phyloP scores from a whole-genome alignment of 208 protist species.

The Strigomonas oncopelti region DNA sequence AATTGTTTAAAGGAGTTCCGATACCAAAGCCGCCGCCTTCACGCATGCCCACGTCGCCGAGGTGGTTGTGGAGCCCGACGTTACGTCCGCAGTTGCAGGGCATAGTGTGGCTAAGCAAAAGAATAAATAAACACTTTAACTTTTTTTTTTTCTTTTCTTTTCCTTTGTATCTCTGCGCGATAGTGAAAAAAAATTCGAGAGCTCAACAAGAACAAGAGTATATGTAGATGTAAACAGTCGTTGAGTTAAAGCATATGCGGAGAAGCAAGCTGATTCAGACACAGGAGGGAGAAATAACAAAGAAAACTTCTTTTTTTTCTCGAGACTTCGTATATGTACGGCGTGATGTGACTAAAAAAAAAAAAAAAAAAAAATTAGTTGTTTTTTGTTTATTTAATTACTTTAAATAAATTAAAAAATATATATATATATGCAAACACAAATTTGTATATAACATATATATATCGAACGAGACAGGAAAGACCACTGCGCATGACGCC shows the following conservation, averaged over 20 bases:
- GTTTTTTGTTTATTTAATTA: constrained; percentile 4
- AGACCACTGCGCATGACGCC: no score
- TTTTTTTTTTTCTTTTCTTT: no score
- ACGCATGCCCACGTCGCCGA: constrained; percentile 57
- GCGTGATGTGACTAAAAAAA: constrained; percentile 3
- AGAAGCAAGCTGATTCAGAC: no score
- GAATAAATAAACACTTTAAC: no score
- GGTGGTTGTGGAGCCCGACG: constrained; percentile 71
- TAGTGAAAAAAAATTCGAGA: constrained; percentile 6
- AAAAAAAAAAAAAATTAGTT: no score
- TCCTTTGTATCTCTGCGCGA: neutral
- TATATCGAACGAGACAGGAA: neutral
- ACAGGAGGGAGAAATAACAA: neutral
- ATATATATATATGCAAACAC: neutral
- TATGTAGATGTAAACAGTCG: no score
- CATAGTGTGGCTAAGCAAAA: no score
- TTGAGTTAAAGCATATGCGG: no score
- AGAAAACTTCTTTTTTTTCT: constrained; percentile 15
- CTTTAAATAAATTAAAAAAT: no score
- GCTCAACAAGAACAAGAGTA: neutral
- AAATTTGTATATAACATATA: neutral
- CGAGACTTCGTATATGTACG: neutral
- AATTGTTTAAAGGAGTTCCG: constrained; percentile 60
- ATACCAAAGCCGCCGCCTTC: constrained; percentile 68
- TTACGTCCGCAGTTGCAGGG: constrained; percentile 82